Percentiles rank a stretch among this genome's conserved stretches.
Conservation (phyloP, 129 eudicot species). For the Kitagawia praeruptora region DNA sequence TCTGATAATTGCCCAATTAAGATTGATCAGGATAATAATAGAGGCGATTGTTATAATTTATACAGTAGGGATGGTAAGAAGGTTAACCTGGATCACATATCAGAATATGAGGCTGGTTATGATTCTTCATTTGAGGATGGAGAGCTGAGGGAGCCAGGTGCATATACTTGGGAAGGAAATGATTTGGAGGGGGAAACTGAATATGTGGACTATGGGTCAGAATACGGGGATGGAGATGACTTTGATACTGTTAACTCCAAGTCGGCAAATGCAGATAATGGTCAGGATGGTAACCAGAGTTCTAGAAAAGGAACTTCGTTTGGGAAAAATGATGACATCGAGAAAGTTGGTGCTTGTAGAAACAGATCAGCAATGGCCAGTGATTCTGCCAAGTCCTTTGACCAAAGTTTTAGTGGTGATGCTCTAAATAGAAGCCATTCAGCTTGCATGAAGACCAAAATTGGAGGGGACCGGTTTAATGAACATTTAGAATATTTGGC, state of each 20-base stretch:
- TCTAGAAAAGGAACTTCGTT: constrained; percentile 15
- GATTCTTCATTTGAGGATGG: constrained; percentile 87
- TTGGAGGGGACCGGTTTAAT: constrained; percentile 12
- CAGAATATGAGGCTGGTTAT: constrained; percentile 40
- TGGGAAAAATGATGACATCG: constrained; percentile 17
- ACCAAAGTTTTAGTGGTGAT: constrained; percentile 14
- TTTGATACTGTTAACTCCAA: constrained; percentile 35
- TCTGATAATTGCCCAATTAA: constrained; percentile 7
- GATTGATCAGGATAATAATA: constrained; percentile 23
- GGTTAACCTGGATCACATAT: constrained; percentile 26
- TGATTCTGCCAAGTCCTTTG: constrained; percentile 20
- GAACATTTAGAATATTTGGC: constrained; percentile 18
- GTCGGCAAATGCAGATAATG: constrained; percentile 30
- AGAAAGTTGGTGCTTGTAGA: constrained; percentile 13
- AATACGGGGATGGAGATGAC: constrained; percentile 33
- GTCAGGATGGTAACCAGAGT: constrained; percentile 25
- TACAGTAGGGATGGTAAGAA: constrained; percentile 29
- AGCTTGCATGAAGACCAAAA: constrained; percentile 2
- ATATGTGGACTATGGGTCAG: constrained; percentile 60
- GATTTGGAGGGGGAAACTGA: constrained; percentile 46
- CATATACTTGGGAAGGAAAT: constrained; percentile 43
- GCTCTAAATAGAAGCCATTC: constrained; percentile 7
- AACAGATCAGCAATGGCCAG: constrained; percentile 18
- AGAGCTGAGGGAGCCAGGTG: constrained; percentile 59
- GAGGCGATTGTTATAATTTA: constrained; percentile 24